These are phyloP conservation scores for Cydonia oblonga DNA, from an alignment of 331 rosid species.

Conservation along the genomic window DNA sequence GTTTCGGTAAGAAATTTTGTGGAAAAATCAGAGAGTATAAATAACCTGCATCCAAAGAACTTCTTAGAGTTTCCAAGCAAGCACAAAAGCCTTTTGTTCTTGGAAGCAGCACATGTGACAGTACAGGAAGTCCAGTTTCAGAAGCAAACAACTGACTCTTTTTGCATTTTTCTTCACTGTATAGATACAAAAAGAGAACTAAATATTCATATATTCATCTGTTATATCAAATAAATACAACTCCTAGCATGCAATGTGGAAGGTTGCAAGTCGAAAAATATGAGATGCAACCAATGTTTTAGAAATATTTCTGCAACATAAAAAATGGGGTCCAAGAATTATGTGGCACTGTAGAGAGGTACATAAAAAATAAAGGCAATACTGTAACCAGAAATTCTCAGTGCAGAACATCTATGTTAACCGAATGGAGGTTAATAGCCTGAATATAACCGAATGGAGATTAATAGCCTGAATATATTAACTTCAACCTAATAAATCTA, in stretches of 20 bases:
- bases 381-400: neutral
- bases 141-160: slow-evolving; percentile 57
- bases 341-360: neutral
- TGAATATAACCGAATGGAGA: neutral
- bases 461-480: neutral
- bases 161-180: slow-evolving; percentile 69
- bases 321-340: neutral
- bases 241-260: neutral
- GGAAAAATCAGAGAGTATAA: neutral
- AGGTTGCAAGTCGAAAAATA: neutral
- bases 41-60: slow-evolving; percentile 84
- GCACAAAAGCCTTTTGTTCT: slow-evolving; percentile 83
- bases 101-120: slow-evolving; percentile 71
- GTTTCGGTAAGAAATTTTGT: neutral
- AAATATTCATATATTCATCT: neutral
- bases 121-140: slow-evolving; percentile 61
- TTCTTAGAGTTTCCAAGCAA: slow-evolving; percentile 64
- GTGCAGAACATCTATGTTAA: no score
- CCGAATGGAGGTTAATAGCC: neutral
- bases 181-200: slow-evolving; percentile 1
- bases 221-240: neutral
- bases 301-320: neutral
- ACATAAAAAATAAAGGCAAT: neutral
- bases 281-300: neutral
- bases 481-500: neutral